These are phyloP conservation scores for Lomentospora prolificans DNA, from an alignment of 2,329 filamentous ascomycete species.

Conservation along the genomic window DNA sequence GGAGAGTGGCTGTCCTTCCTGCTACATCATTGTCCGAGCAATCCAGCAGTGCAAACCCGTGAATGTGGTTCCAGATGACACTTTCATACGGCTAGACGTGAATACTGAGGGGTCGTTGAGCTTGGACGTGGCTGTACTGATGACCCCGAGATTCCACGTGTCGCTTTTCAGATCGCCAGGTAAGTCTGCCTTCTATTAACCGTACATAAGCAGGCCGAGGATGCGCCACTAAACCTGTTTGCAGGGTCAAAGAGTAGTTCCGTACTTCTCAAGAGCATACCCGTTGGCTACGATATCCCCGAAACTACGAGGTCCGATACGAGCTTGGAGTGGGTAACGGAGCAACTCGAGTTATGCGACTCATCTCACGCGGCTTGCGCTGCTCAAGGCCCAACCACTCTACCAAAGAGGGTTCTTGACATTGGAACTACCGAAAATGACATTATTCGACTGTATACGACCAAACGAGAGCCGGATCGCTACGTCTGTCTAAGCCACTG, in stretches of 20 bases:
- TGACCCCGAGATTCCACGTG: background rate
- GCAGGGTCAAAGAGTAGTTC: too few species aligned
- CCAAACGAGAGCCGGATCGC: background rate
- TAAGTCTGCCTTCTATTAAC: too few species aligned
- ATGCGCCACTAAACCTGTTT: too few species aligned
- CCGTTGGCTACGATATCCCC: background rate
- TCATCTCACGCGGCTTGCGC: background rate
- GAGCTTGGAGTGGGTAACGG: background rate
- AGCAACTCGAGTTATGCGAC: background rate
- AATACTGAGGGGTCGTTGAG: background rate
- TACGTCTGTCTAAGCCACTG: constrained; percentile 9
- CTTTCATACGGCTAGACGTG: background rate
- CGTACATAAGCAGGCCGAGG: too few species aligned
- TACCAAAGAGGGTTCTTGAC: background rate
- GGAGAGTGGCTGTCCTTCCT: background rate
- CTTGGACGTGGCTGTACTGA: background rate
- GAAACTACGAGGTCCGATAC: background rate
- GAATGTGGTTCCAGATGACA: background rate
- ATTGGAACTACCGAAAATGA: background rate
- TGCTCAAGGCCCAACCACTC: background rate
- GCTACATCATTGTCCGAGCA: background rate
- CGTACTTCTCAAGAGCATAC: background rate
- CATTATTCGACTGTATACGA: background rate
- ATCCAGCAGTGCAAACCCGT: background rate
- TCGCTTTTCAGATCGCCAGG: background rate